Conservation (phyloP, 2,329 filamentous ascomycete species). For the Cercospora berteroae region DNA sequence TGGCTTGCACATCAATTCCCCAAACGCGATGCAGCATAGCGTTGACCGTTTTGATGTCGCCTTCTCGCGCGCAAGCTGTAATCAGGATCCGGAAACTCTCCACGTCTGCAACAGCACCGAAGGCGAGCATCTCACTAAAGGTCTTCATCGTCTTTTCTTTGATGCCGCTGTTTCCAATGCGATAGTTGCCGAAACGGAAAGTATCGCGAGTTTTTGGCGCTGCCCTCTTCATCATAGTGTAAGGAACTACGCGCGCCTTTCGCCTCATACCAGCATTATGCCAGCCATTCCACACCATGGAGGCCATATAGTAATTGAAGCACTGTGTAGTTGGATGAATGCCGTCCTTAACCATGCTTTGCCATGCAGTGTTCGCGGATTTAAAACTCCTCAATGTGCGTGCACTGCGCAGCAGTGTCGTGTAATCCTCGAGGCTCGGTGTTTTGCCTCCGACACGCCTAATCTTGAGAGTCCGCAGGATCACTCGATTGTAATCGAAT, state of each 20-base stretch:
- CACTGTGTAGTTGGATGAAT: slow-evolving; percentile 49
- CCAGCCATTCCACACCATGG: slow-evolving; percentile 46
- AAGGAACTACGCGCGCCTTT: slow-evolving; percentile 42
- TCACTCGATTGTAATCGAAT: slow-evolving; percentile 40
- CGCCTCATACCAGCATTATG: slow-evolving; percentile 40
- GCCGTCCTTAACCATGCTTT: slow-evolving; percentile 41
- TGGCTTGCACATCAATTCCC: slow-evolving; percentile 51
- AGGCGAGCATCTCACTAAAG: slow-evolving; percentile 50
- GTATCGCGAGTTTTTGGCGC: neutral
- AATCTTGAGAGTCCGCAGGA: slow-evolving; percentile 41
- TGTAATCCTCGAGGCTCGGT: slow-evolving; percentile 51
- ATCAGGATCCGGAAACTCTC: slow-evolving; percentile 56
- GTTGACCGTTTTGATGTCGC: slow-evolving; percentile 48
- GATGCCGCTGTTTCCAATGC: slow-evolving; percentile 33
- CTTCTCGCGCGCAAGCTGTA: slow-evolving; percentile 53
- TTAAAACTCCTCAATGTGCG: slow-evolving; percentile 47
- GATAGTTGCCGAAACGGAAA: slow-evolving; percentile 27
- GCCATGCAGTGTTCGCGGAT: slow-evolving; percentile 50
- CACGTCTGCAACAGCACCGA: slow-evolving; percentile 49
- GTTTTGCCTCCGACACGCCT: slow-evolving; percentile 39
- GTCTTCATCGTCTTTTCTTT: slow-evolving; percentile 36
- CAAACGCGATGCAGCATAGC: slow-evolving; percentile 53
- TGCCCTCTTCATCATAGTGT: slow-evolving; percentile 26
- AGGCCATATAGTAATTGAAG: slow-evolving; percentile 57
- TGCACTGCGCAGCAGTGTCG: slow-evolving; percentile 53